phyloP scores from a whole-genome alignment of 345 rosid species.

The Erysimum cheiranthoides region DNA sequence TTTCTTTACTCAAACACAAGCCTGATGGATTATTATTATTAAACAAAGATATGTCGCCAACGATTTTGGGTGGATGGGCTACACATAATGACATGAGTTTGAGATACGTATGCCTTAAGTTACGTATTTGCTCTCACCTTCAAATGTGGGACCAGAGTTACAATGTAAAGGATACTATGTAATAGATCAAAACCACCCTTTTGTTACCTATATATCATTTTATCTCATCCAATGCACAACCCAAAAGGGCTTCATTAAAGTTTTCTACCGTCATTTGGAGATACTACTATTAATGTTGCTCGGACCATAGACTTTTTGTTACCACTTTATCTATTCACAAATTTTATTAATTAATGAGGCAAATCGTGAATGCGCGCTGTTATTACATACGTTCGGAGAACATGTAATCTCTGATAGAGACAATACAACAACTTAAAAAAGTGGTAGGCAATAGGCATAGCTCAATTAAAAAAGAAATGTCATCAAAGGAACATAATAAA shows the following conservation, averaged over 20 bases:
- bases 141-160: constrained; percentile 31
- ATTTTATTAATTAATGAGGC: background rate
- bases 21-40: constrained; percentile 22
- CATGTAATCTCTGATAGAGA: constrained; percentile 21
- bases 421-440: constrained; percentile 11
- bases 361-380: background rate
- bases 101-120: constrained; percentile 37
- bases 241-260: background rate
- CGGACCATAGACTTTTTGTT: background rate
- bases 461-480: background rate
- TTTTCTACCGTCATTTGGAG: background rate
- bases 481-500: background rate
- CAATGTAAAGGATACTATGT: constrained; percentile 21
- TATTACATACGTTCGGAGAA: background rate
- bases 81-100: constrained; percentile 22
- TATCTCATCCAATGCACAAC: constrained; percentile 8
- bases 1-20: constrained; percentile 51
- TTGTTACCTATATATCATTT: background rate
- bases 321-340: constrained; percentile 3
- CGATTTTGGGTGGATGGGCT: constrained; percentile 29
- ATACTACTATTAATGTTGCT: background rate
- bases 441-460: background rate
- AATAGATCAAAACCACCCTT: background rate
- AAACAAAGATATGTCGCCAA: constrained; percentile 31
- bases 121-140: constrained; percentile 29